Base-by-base conservation (phyloP, 2,329 filamentous ascomycete species). In the Cordyceps pruinosa region DNA sequence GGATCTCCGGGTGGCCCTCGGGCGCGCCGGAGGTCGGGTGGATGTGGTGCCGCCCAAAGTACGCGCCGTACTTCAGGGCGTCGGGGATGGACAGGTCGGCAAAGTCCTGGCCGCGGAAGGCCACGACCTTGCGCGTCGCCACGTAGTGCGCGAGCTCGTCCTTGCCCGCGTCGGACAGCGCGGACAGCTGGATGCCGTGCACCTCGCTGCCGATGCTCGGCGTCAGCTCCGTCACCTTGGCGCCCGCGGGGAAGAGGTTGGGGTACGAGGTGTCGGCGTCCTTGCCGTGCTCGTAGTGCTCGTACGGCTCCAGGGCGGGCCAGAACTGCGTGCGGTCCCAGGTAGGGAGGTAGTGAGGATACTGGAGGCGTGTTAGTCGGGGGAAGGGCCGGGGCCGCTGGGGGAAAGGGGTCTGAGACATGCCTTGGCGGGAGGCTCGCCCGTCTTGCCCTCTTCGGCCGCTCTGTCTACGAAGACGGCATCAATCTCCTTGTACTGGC, bases 1-100 rank as follows among this genome's bases (percentile, higher is more conserved):
- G 86, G 17, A 89, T 73, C 65, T 87, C 80, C 0, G 86, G 86
- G 66, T 80, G 80, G 17, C 83, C 85, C 61, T 81, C 79, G 2
- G 86, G 86, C 3, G 83, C 83, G 7, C 86, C 85, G 4, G 81
- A 85, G n/a, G 84, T 85, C n/a, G 85, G 85, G 64, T 89, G 86
- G 54, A 89, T 85, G 70, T 89, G 86, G 60, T 84, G 82, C 19
- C 84, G 80, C 32, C 86, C 86, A 63, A 87, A 89, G 72, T 89
- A 88, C 57, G 79, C 75, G 34, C 80, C 84, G 61, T 82, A 81
- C n/a, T 85, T 77, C 30, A 87, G 73, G 3, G 83, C 84, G 49
- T 85, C 75, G 47, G 80, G 71, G 61, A 88, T 87, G 7, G 83
- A 78, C 21, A 87, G 72, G 60, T 84, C 73, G 32, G 78, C 78